Conservation (phyloP, 148 eudicot species). For the Rhododendron vialii region DNA sequence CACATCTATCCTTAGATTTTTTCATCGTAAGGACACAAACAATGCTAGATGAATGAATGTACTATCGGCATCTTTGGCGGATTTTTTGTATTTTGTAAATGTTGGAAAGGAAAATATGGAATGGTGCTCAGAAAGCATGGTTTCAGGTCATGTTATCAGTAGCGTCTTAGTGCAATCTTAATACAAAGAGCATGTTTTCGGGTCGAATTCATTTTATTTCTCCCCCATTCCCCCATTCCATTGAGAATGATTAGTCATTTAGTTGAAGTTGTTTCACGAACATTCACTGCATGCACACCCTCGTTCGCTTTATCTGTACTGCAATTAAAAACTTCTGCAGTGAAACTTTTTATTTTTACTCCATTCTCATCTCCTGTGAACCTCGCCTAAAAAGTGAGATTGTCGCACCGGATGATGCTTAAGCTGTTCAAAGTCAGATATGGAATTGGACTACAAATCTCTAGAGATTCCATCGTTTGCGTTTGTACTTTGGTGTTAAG, state of each 20-base stretch:
- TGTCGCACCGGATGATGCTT: neutral
- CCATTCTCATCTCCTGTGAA: neutral
- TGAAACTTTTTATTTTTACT: neutral
- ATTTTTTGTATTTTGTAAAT: neutral
- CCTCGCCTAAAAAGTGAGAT: neutral
- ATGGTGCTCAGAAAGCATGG: neutral
- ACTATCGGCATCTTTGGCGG: neutral
- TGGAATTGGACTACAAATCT: neutral
- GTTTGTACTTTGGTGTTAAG: neutral
- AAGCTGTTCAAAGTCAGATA: neutral
- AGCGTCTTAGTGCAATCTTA: neutral
- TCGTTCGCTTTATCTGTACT: neutral
- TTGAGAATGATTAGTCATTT: neutral
- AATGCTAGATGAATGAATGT: constrained; percentile 39
- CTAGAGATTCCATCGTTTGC: neutral
- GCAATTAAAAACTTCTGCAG: neutral
- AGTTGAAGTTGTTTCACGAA: neutral
- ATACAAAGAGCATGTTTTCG: neutral
- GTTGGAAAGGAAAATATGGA: neutral
- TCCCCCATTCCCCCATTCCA: neutral
- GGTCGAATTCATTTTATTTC: neutral
- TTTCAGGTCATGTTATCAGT: neutral
- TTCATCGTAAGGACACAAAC: constrained; percentile 32
- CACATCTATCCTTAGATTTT: constrained; percentile 29
- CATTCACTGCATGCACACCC: neutral